Evolutionary conservation across 306 rosid genomes (phyloP), one percentile per base, ranked within the genome.

Genomic region (Biancaea sappan): DNA sequence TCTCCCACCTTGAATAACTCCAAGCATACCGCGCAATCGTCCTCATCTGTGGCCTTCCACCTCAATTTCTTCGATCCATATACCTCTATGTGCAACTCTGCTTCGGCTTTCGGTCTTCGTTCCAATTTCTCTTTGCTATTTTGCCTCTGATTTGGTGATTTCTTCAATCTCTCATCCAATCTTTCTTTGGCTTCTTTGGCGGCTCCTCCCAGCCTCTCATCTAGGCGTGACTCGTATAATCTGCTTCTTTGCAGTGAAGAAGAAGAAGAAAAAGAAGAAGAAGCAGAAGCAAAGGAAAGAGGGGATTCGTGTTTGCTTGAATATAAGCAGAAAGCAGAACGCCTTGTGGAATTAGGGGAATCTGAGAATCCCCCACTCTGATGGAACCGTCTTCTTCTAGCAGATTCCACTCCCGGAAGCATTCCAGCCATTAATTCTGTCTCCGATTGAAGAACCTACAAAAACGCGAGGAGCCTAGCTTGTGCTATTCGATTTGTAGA

Each of bases 391-490:
- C 97, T 82, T 32, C 93, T 85, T 68, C 97, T 57, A 0, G 98
- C 98, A 43, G 86, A 88, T 84, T 92, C 96, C 46, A 92, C 98
- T 70, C 98, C 98, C 2, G 96, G 92, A 72, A 92, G 92, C 92
- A 84, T 90, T 72, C 96, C 96, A 26, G 96, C 92, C 96, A 90
- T 89, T n/a, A n/a, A n/a, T n/a, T n/a, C n/a, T n/a, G n/a, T n/a
- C n/a, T n/a, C n/a, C n/a, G n/a, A n/a, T n/a, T 44, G 40, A 16
- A 11, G 34, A 31, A 24, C 0, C 16, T 10, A 26, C 11, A 2
- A 4, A 28, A 28, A 60, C 0, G 29, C 19, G 67, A 4, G 69
- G 31, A 25, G 16, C 3, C 6, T 34, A 47, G n/a, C 47, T 41
- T 41, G 47, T 6, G 38, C 3, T 34, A 34, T 41, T 41, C 3